Evolutionary conservation across 208 protist species (phyloP), one percentile per base, ranked within the genome.

Genomic region (Leptomonas seymouri): DNA sequence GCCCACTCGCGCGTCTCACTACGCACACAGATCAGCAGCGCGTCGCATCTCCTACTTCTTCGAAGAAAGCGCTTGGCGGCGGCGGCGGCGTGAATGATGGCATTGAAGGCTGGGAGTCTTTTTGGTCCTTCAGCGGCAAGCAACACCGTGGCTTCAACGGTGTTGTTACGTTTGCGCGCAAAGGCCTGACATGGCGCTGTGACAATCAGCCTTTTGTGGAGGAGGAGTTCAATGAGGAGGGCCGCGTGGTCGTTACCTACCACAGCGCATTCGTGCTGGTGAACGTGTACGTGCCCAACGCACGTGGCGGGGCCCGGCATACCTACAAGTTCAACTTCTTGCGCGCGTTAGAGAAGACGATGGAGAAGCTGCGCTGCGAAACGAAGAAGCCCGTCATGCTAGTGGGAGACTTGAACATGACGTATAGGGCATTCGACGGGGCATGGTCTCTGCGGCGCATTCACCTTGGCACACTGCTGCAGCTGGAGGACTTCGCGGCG

Each of bases 241-340:
- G 92, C 23, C 89, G 92, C 21, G 79, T 78, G 5, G 65, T 97
- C 12, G 90, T 95, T 27, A 94, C 89, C 2, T 68, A 94, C 57
- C 86, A 92, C 69, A 92, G 86, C 66, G 73, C 54, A 16, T 89
- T 90, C 67, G 86, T 91, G 25, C 65, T 97, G 23, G 74, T 97
- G 6, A 97, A 97, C 76, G 88, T 93, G 39, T 97, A 97, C 76
- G 92, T 97, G 53, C 89, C 91, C 1, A 97, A 97, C 65, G 82
- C 81, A 16, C 76, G 92, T 15, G 67, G 86, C 25, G 88, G 92
- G 20, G 53, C 51, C 0, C 85, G 92, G 7, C 58, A 67, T 8
- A 68, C 18, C 14, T 88, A 81, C 78, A 97, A 95, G 74, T 70
- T 76, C 48, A 63, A 59, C 31, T 97, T 95, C 49, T 53, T 97